A percentile compares a stretch with the other conserved stretches of the same genome.
phyloP scores from a whole-genome alignment of 352 stramenopile genomes.

The Phytopythium litorale region DNA sequence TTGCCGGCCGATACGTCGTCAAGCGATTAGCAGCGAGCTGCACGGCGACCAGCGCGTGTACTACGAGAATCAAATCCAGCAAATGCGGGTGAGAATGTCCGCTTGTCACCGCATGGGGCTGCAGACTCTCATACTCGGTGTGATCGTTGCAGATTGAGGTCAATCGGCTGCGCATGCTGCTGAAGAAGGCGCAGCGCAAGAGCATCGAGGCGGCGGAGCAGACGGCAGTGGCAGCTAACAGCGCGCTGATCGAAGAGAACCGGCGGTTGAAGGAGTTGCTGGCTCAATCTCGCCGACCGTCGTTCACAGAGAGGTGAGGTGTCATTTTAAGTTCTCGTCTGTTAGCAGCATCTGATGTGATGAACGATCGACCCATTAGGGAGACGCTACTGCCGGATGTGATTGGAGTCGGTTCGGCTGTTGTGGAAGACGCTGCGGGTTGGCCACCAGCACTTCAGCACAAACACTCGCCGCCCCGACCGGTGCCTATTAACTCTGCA shows the following conservation, averaged over 20 bases:
- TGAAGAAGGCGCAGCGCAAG: slow-evolving; percentile 41
- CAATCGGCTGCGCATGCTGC: slow-evolving; percentile 38
- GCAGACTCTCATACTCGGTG: too few relatives aligned
- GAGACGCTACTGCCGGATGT: background rate
- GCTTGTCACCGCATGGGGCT: background rate
- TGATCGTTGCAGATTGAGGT: slow-evolving; percentile 39
- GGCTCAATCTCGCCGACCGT: slow-evolving; percentile 45
- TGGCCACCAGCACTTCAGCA: background rate
- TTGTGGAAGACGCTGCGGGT: background rate
- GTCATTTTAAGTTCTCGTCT: background rate
- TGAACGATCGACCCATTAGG: background rate
- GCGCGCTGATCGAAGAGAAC: slow-evolving; percentile 61
- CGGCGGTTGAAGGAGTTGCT: slow-evolving; percentile 54
- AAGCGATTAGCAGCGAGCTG: slow-evolving; percentile 46
- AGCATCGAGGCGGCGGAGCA: slow-evolving; percentile 21
- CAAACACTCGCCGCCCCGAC: background rate
- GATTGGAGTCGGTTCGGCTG: background rate
- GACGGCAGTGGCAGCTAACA: slow-evolving; percentile 25
- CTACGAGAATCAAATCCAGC: slow-evolving; percentile 69
- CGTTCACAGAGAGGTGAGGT: slow-evolving; percentile 37
- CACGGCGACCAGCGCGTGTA: slow-evolving; percentile 51
- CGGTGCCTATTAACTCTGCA: background rate
- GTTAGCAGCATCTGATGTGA: background rate
- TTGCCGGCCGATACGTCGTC: slow-evolving; percentile 45
- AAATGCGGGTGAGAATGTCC: slow-evolving; percentile 41